Evolutionary conservation across 2,329 filamentous ascomycete genomes (phyloP).

Genomic region (Plenodomus biglobosus): DNA sequence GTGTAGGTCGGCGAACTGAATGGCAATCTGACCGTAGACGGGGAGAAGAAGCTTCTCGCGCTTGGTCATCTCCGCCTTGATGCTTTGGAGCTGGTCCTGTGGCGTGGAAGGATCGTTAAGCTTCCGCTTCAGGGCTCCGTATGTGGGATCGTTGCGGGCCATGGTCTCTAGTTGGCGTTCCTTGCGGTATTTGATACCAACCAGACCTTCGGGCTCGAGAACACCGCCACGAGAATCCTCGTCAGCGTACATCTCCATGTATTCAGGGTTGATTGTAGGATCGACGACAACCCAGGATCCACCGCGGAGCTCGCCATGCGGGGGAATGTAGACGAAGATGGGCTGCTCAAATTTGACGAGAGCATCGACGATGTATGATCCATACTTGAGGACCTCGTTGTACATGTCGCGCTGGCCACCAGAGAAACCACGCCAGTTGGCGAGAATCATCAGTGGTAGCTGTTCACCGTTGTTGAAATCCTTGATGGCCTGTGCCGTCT

Average conservation of each 20-base stretch:
- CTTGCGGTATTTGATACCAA: conserved; percentile 97
- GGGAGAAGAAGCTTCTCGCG: conserved; percentile 89
- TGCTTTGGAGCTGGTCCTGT: conserved; percentile 71
- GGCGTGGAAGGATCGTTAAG: conserved; percentile 67
- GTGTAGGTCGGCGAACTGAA: conserved; percentile 96
- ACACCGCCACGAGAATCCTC: conserved; percentile 94
- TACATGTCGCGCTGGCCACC: conserved; percentile 99
- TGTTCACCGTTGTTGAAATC: conserved; percentile 99
- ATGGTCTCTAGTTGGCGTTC: conserved; percentile 98
- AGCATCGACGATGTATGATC: conserved; percentile 97
- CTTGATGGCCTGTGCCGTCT: conserved; percentile 97
- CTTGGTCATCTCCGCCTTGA: conserved; percentile 81
- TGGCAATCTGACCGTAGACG: conserved; percentile 91
- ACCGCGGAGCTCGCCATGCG: conserved; percentile 93
- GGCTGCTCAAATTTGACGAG: conserved; percentile 98
- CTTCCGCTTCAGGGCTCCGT: conserved; percentile 80
- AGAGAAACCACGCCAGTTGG: conserved; percentile 99
- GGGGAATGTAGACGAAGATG: conserved; percentile 98
- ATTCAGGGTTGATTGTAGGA: conserved; percentile 92
- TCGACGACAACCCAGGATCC: conserved; percentile 99
- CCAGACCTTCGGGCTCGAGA: conserved; percentile 94
- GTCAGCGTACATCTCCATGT: conserved; percentile 99
- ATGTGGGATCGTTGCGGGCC: conserved; percentile 85
- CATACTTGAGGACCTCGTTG: conserved; percentile 99
- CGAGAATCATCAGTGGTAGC: conserved; percentile 96